Conservation (phyloP, 257 asterid species). For the Salvia hispanica region DNA sequence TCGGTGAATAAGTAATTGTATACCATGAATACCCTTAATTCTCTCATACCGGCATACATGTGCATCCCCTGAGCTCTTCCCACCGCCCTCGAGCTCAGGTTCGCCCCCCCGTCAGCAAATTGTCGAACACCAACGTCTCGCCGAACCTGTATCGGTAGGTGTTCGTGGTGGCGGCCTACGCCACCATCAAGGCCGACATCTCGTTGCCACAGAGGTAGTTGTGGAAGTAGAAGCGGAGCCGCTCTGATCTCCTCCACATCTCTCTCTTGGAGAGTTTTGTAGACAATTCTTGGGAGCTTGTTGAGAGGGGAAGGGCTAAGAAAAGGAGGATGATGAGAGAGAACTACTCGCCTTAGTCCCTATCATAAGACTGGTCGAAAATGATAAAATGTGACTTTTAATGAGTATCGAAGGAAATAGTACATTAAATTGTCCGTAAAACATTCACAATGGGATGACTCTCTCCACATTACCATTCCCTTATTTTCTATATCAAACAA, state of each 20-base stretch:
- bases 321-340: not conserved
- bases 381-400: too few species aligned
- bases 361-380: too few species aligned
- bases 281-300: constrained; percentile 26
- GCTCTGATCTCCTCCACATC: constrained; percentile 38
- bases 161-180: constrained; percentile 38
- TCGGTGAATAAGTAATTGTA: constrained; percentile 39
- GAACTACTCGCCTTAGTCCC: too few species aligned
- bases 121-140: constrained; percentile 36
- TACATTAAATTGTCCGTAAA: too few species aligned
- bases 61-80: constrained; percentile 51
- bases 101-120: constrained; percentile 40
- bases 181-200: constrained; percentile 39
- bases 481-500: too few species aligned
- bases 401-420: too few species aligned
- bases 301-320: not conserved
- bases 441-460: too few species aligned
- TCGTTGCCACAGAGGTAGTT: constrained; percentile 38
- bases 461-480: too few species aligned
- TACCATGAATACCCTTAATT: constrained; percentile 38
- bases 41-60: constrained; percentile 34
- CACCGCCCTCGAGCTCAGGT: too few species aligned
- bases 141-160: constrained; percentile 46
- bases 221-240: constrained; percentile 50
- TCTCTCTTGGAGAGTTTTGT: constrained; percentile 24